phyloP scores from a whole-genome alignment of 208 protist species.

The Leishmania guyanensis region DNA sequence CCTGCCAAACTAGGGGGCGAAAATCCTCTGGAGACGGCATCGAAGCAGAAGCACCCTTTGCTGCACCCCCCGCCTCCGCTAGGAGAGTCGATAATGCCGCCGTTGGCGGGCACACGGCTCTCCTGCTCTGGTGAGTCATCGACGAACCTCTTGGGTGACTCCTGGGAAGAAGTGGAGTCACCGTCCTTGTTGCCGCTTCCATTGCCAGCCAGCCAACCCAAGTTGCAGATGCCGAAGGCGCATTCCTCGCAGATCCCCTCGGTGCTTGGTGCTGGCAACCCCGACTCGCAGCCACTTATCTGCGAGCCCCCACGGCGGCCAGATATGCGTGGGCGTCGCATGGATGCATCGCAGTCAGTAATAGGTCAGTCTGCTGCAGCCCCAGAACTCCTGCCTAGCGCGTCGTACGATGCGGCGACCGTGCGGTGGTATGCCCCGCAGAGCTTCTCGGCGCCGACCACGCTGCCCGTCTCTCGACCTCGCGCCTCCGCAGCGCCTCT shows the following conservation, averaged over 20 bases:
- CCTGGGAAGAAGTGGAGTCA: slow-evolving; percentile 21
- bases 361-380: not conserved
- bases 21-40: not conserved
- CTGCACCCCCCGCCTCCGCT: not conserved
- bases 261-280: slow-evolving; percentile 27
- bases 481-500: not conserved
- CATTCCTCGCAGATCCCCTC: slow-evolving; percentile 10
- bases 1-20: not conserved
- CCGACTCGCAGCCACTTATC: slow-evolving; percentile 44
- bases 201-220: not conserved
- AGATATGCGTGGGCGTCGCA: not conserved
- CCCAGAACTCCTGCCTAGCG: not conserved
- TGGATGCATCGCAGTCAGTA: not conserved
- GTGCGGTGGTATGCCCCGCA: slow-evolving; percentile 4
- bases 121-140: not conserved
- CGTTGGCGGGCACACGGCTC: not conserved
- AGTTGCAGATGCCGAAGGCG: not conserved
- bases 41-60: not conserved
- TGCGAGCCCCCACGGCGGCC: slow-evolving; percentile 21
- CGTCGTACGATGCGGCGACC: not conserved
- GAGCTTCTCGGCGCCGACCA: slow-evolving; percentile 13
- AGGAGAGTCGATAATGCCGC: not conserved
- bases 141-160: slow-evolving; percentile 5
- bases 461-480: not conserved
- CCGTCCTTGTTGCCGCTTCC: not conserved